A percentile compares a stretch with the other conserved stretches of the same genome.
Conservation (phyloP, 305 asterid genomes). For the Solanum hybrid region DNA sequence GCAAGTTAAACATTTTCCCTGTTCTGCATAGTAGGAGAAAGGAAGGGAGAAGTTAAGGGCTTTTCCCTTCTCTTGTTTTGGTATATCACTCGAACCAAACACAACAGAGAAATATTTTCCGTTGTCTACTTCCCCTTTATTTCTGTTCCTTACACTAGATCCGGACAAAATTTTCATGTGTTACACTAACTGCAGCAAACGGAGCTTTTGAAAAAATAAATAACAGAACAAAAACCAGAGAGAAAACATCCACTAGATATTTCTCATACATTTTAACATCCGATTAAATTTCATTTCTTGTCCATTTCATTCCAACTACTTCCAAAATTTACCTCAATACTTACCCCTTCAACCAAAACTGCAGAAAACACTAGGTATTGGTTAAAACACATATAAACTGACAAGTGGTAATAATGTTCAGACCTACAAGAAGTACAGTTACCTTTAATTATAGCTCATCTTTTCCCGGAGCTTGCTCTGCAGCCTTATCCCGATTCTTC, state of each 20-base stretch:
- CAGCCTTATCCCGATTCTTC: conserved; percentile 39
- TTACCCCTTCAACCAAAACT: too few species aligned
- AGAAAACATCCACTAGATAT: background rate
- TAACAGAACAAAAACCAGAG: background rate
- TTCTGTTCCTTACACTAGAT: background rate
- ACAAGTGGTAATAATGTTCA: background rate
- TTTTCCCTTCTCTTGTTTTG: background rate
- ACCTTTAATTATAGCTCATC: conserved; percentile 62
- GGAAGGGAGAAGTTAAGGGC: background rate
- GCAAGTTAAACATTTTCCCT: background rate
- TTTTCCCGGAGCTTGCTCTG: conserved; percentile 33
- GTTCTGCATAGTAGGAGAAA: background rate
- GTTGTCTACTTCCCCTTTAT: background rate
- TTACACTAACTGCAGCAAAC: background rate
- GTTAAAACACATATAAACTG: background rate
- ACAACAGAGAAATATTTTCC: background rate
- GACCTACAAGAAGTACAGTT: background rate
- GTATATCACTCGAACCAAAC: background rate
- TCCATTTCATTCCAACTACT: background rate
- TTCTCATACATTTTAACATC: background rate
- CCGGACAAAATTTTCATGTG: background rate
- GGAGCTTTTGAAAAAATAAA: background rate
- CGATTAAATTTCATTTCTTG: background rate
- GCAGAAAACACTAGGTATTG: too few species aligned
- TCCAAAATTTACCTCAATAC: background rate